Base-by-base conservation (phyloP, 345 rosid species). In the Leavenworthia alabamica region DNA sequence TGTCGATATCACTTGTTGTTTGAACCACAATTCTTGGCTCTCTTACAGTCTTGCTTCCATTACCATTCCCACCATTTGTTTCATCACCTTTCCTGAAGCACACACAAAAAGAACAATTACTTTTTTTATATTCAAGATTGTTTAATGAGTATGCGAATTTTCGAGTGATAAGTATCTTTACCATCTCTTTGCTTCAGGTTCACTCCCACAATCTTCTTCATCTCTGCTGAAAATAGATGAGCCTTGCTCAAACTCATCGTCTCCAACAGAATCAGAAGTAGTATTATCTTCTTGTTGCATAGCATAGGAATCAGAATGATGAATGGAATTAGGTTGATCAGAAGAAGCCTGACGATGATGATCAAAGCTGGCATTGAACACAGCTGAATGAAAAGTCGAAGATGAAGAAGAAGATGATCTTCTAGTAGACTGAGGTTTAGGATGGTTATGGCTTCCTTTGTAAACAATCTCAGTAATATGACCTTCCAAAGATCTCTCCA, bases 11-110 rank as follows among this genome's bases (percentile, higher is more conserved):
- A 66, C 99, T 93, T 20, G 89, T 82, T 19, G 97, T 93, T 64
- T 93, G 99, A 67, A 93, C 97, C 8, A 93, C 96, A 36, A 89
- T 83, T 68, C 91, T 85, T 0, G 99, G 97, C 67, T 93, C 91
- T 61, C 89, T 85, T 52, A 85, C 91, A 0, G 99, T 79, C 70
- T 81, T 83, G 81, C 78, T 89, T 45, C 81, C 94, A 1, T 77
- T 43, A 53, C 83, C 89, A 17, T 74, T 70, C 19, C 78, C 88
- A 37, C 82, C 84, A 28, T 80, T 87, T 15, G 67, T 65, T 20
- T 85, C 97, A 49, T 68, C 96, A 53, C 85, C 81, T 77, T 82
- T 89, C 89, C 98, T 92, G 76, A 48, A 75, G n/a, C n/a, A 67
- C 42, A 56, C 49, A 39, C 44, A 59, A 28, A 36, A 36, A n/a